Conservation (phyloP, 176 grass and related monocot genomes). For the Carex littledalei region DNA sequence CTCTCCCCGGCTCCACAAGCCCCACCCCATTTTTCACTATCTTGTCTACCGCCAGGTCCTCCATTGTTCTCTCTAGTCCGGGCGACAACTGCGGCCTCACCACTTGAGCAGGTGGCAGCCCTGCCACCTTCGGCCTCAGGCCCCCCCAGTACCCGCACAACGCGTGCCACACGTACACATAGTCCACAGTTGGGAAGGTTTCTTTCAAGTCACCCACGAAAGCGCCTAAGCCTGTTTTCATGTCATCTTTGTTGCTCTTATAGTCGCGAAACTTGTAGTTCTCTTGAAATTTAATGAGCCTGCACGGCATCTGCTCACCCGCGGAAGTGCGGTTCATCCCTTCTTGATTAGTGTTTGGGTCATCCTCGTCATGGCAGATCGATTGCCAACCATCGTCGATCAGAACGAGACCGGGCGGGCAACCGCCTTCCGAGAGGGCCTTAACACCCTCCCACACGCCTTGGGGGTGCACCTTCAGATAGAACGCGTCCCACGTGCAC, state of each 20-base stretch:
- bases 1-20: constrained; percentile 45
- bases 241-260: constrained; percentile 21
- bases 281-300: constrained; percentile 84
- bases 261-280: constrained; percentile 85
- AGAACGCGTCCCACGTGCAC: constrained; percentile 98
- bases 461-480: constrained; percentile 72
- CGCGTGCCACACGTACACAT: constrained; percentile 99
- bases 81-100: constrained; percentile 50
- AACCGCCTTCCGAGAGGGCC: constrained; percentile 61
- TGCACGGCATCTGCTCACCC: constrained; percentile 95
- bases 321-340: constrained; percentile 72
- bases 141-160: constrained; percentile 94
- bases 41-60: constrained; percentile 87
- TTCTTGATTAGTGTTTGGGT: constrained; percentile 45
- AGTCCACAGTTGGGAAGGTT: constrained; percentile 54
- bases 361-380: constrained; percentile 67
- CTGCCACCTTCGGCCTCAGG: constrained; percentile 31
- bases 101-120: constrained; percentile 46
- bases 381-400: constrained; percentile 98
- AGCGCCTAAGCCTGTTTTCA: constrained; percentile 37
- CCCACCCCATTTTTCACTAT: constrained; percentile 74
- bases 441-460: constrained; percentile 81
- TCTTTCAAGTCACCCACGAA: constrained; percentile 78
- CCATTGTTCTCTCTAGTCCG: constrained; percentile 67
- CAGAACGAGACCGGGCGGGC: constrained; percentile 73